These are phyloP conservation scores for Rhodocollybia butyracea DNA, from an alignment of 768 basidiomycete species.

Conservation along the genomic window DNA sequence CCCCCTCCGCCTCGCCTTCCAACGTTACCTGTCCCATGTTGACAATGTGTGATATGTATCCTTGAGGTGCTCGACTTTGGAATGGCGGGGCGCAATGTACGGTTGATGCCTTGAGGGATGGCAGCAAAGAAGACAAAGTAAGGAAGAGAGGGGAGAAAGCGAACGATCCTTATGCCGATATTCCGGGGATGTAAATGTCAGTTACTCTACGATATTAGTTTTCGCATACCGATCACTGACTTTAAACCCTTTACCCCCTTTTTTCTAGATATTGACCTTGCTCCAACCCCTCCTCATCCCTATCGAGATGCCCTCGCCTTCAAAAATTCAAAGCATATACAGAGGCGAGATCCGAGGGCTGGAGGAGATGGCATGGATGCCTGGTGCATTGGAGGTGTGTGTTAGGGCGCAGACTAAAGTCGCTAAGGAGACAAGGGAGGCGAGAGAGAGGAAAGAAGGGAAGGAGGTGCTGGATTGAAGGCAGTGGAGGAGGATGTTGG, in stretches of 20 bases:
- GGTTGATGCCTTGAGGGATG: conserved; percentile 36
- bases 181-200: conserved; percentile 2
- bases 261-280: conserved; percentile 55
- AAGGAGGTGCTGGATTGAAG: conserved; percentile 44
- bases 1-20: conserved; percentile 47
- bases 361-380: conserved; percentile 50
- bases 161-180: not conserved
- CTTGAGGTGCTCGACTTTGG: conserved; percentile 47
- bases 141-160: conserved; percentile 24
- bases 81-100: conserved; percentile 36
- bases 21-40: conserved; percentile 43
- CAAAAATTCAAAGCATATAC: conserved; percentile 46
- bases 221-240: not conserved
- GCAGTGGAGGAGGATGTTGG: conserved; percentile 49
- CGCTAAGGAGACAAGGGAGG: conserved; percentile 31
- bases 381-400: conserved; percentile 64
- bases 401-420: conserved; percentile 48
- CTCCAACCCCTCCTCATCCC: conserved; percentile 68
- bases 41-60: conserved; percentile 44
- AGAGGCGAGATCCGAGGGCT: conserved; percentile 52
- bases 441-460: conserved; percentile 16
- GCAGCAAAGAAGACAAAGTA: conserved; percentile 36
- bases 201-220: not conserved
- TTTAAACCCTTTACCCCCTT: conserved; percentile 31
- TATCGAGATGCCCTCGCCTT: conserved; percentile 55